phyloP scores from a whole-genome alignment of 306 rosid genomes.

The Cucurbita ficifolia region DNA sequence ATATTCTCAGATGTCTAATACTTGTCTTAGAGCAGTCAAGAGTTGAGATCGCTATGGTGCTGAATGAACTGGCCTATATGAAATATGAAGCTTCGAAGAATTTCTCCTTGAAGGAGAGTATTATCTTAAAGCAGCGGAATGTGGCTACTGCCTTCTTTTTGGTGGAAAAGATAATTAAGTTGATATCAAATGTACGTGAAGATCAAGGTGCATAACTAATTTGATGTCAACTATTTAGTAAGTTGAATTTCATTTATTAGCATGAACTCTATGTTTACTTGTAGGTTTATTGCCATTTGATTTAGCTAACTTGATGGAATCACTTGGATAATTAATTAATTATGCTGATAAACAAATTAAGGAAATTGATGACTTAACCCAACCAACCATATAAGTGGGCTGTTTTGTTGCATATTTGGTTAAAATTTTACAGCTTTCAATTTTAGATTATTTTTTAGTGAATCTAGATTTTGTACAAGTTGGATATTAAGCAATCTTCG shows the following conservation, averaged over 20 bases:
- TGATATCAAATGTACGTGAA: slow-evolving; percentile 43
- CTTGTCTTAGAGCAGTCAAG: slow-evolving; percentile 88
- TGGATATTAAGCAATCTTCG: not conserved
- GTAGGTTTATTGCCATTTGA: not conserved
- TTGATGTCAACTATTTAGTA: not conserved
- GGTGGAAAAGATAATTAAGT: slow-evolving; percentile 71
- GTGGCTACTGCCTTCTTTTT: slow-evolving; percentile 73
- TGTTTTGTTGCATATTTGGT: not conserved
- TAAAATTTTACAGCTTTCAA: not conserved
- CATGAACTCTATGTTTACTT: not conserved
- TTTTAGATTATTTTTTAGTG: not conserved
- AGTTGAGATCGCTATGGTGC: slow-evolving; percentile 86
- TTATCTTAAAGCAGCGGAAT: slow-evolving; percentile 40
- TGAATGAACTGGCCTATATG: slow-evolving; percentile 76
- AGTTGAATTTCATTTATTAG: not conserved
- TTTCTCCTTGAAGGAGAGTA: slow-evolving; percentile 35
- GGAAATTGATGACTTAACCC: not conserved
- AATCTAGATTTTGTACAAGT: not conserved
- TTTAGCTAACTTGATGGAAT: not conserved
- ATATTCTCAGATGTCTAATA: slow-evolving; percentile 53
- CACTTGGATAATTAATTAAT: not conserved
- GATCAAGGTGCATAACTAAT: slow-evolving; percentile 40
- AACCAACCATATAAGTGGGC: not conserved
- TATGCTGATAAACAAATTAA: not conserved
- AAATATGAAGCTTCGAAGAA: slow-evolving; percentile 68